phyloP scores from a whole-genome alignment of 2,329 filamentous ascomycete genomes.

The Neopestalotiopsis sp. region DNA sequence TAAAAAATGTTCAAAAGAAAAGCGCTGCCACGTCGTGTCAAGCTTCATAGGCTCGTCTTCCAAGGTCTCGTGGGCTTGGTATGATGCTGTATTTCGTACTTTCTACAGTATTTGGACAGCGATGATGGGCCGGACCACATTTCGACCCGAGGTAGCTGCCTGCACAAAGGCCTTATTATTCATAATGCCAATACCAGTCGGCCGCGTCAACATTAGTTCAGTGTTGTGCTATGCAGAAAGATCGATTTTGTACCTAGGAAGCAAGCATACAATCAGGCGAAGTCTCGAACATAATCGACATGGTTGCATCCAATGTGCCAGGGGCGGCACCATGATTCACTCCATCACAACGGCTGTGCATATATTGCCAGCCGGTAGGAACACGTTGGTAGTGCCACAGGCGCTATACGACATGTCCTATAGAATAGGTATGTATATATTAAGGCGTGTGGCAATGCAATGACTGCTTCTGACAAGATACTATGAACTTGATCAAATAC shows the following conservation, averaged over 20 bases:
- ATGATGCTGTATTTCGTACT: not conserved
- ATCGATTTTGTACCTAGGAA: not conserved
- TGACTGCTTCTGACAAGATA: no score
- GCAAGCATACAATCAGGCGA: not conserved
- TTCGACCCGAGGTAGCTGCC: not conserved
- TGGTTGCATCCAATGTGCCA: slow-evolving; percentile 12
- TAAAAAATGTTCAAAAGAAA: not conserved
- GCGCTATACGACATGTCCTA: not conserved
- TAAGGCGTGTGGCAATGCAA: no score
- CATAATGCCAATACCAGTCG: not conserved
- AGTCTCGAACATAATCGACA: not conserved
- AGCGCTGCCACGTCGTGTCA: not conserved
- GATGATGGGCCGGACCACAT: not conserved
- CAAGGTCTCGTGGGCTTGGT: not conserved
- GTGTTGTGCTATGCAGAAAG: not conserved
- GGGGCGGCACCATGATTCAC: slow-evolving; percentile 1
- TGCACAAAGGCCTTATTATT: not conserved
- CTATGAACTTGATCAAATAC: no score
- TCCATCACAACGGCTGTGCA: not conserved
- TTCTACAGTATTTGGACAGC: not conserved
- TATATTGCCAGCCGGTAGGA: not conserved
- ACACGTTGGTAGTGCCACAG: not conserved
- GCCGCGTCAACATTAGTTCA: not conserved
- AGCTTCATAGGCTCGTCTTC: not conserved
- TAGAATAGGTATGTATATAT: not conserved